Evolutionary conservation across 1,284 basidiomycete species (phyloP), one percentile per base, ranked within the genome.

Genomic region (Ceratobasidium sp.): DNA sequence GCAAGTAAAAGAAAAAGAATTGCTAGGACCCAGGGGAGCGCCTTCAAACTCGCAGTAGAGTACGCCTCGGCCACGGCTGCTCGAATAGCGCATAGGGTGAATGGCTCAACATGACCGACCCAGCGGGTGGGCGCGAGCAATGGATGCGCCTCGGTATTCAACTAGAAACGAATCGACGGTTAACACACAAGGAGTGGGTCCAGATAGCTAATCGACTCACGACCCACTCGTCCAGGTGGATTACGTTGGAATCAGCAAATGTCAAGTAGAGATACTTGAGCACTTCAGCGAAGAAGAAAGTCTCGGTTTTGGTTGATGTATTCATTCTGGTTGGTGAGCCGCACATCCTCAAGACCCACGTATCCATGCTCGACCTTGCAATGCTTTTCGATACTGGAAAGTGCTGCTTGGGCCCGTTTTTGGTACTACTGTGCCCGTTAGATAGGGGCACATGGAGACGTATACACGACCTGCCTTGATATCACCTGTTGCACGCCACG

Each of bases 141-240:
- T n/a, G 69, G 69, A 27, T 72, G 69, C 16, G 69, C 69, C 29
- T 72, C 69, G 16, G 69, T 72, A 24, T 72, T 72, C 13, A 72
- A 9, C 69, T 72, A 19, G 34, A 29, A 49, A 8, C 14, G 5
- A 29, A 27, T 8, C 24, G 1, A 41, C 1, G 24, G n/a, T n/a
- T 19, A 19, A n/a, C 46, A 16, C n/a, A 2, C n/a, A 7, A 27
- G 14, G 0, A 9, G 27, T 7, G 8, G 1, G 19, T 27, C 8
- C 13, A 13, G 37, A 34, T 5, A 24, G 13, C 27, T 19, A 37
- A 49, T 14, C 8, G 13, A 61, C 69, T 49, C 24, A 72, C 69
- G 29, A 68, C 76, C 90, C 90, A 91, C n/a, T 89, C 82, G 77
- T 92, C 88, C 22, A 92, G 82, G 76, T 86, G 88, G 80, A 90